phyloP scores from a whole-genome alignment of 2,329 filamentous ascomycete genomes.

The Exophiala mesophila region DNA sequence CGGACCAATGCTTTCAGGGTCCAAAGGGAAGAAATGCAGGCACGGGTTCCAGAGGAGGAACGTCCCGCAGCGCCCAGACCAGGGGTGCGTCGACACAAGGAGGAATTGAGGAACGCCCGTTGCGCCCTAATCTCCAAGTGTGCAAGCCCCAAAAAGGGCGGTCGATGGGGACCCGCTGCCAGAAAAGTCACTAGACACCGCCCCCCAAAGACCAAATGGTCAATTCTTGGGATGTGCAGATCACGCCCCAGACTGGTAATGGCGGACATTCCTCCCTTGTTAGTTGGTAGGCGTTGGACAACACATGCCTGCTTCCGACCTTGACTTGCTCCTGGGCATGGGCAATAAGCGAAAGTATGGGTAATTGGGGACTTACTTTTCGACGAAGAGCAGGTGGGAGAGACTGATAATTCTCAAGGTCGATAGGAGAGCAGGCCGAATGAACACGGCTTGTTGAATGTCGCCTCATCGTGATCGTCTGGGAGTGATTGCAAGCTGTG shows the following conservation, averaged over 20 bases:
- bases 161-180: too few species aligned
- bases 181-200: too few species aligned
- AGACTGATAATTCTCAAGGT: constrained; percentile 43
- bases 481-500: too few species aligned
- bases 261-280: too few species aligned
- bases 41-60: constrained; percentile 5
- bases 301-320: too few species aligned
- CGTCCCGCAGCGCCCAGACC: constrained; percentile 11
- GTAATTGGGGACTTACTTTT: constrained; percentile 46
- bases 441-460: constrained; percentile 8
- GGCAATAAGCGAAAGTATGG: constrained; percentile 4
- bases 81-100: neutral
- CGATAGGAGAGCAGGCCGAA: constrained; percentile 11
- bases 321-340: too few species aligned
- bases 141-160: too few species aligned
- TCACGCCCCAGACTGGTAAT: too few species aligned
- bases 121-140: neutral
- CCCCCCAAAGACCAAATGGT: too few species aligned
- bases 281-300: too few species aligned
- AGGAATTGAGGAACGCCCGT: neutral
- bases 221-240: too few species aligned
- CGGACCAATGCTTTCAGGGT: neutral
- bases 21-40: neutral
- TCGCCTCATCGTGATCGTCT: constrained; percentile 15
- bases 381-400: constrained; percentile 52